Conservation (phyloP, 2,329 filamentous ascomycete species). For the Fonsecaea pedrosoi region DNA sequence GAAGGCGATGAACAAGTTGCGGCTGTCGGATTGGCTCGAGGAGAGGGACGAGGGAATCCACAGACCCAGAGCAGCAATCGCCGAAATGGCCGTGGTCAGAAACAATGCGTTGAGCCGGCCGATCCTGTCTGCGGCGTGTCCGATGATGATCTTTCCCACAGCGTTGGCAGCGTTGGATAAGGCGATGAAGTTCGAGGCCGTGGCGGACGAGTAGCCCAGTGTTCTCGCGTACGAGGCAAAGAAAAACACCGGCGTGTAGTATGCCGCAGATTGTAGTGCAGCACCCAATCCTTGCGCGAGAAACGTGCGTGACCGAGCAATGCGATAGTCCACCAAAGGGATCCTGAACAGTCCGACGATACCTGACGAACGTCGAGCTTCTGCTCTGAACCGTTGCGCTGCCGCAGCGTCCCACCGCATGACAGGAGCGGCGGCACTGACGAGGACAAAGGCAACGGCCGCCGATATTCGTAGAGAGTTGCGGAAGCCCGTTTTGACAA, state of each 20-base stretch:
- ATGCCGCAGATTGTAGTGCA: conserved; percentile 48
- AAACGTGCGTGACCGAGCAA: conserved; percentile 47
- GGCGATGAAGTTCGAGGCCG: conserved; percentile 49
- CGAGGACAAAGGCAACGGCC: conserved; percentile 36
- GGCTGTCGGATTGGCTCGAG: conserved; percentile 36
- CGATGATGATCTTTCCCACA: conserved; percentile 48
- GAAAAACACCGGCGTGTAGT: conserved; percentile 50
- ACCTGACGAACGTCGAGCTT: not conserved
- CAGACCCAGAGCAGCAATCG: conserved; percentile 40
- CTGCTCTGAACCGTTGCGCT: not conserved
- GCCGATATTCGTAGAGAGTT: conserved; percentile 44
- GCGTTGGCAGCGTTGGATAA: conserved; percentile 51
- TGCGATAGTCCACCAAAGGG: conserved; percentile 41
- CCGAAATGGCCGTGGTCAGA: conserved; percentile 43
- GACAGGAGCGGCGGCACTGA: not conserved
- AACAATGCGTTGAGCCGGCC: conserved; percentile 51
- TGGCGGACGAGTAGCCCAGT: conserved; percentile 45
- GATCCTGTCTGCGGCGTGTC: conserved; percentile 47
- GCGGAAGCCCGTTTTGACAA: conserved; percentile 46
- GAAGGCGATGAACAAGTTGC: conserved; percentile 40
- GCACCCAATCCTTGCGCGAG: conserved; percentile 47
- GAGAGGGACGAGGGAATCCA: conserved; percentile 38
- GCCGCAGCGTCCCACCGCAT: conserved; percentile 7
- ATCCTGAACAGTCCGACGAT: not conserved
- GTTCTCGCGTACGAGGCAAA: conserved; percentile 48